Evolutionary conservation across 345 rosid genomes (phyloP).

Genomic region (Pelargonium nanum): DNA sequence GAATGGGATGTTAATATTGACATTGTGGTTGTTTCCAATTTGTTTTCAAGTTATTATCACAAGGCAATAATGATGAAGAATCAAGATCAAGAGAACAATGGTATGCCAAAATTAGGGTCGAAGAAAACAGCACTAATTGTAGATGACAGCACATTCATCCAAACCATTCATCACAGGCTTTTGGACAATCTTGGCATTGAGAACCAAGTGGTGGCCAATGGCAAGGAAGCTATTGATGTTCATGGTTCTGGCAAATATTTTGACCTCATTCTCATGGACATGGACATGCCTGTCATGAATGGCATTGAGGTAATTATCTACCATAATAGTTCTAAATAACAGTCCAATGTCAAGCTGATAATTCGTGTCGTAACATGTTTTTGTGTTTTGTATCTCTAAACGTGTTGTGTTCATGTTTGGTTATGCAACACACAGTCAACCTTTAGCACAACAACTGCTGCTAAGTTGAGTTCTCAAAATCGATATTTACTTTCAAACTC

Average conservation of each 20-base stretch:
- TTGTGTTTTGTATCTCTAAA: no score
- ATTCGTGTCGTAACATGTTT: no score
- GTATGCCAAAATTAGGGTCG: background rate
- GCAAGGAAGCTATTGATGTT: slow-evolving; percentile 63
- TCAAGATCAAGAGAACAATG: background rate
- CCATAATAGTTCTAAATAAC: no score
- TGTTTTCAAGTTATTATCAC: no score
- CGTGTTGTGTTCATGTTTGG: no score
- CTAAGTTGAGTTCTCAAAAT: no score
- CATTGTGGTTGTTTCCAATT: no score
- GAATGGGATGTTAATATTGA: background rate
- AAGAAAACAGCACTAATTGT: slow-evolving; percentile 52
- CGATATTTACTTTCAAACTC: no score
- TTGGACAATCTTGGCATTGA: slow-evolving; percentile 42
- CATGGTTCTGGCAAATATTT: slow-evolving; percentile 48
- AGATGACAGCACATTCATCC: slow-evolving; percentile 45
- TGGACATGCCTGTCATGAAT: slow-evolving; percentile 85
- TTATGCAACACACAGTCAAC: no score
- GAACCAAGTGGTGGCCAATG: slow-evolving; percentile 40
- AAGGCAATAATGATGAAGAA: no score
- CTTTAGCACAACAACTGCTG: no score
- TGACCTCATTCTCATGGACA: slow-evolving; percentile 79
- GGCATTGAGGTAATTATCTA: slow-evolving; percentile 62
- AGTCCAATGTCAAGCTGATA: no score
- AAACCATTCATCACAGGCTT: slow-evolving; percentile 39